Evolutionary conservation across 2,329 filamentous ascomycete genomes (phyloP).

Genomic region (Leptographium galeiforme): DNA sequence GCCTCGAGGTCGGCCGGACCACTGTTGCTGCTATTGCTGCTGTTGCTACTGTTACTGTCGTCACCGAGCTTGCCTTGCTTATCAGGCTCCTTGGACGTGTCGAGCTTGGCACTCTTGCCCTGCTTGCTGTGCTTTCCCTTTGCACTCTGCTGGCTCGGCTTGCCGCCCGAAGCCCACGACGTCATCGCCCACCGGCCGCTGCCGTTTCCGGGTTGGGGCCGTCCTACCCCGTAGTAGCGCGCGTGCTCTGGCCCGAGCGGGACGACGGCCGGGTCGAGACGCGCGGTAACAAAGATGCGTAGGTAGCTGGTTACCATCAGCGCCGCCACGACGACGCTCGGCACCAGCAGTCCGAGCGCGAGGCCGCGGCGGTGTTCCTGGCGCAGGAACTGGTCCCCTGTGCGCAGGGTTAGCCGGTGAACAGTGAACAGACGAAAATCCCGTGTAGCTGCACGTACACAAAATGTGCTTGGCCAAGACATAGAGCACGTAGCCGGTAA

Average conservation of each 20-base stretch:
- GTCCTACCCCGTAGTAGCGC: slow-evolving; percentile 4
- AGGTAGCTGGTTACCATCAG: slow-evolving; percentile 55
- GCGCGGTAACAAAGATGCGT: slow-evolving; percentile 55
- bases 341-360: slow-evolving; percentile 49
- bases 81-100: background rate
- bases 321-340: slow-evolving; percentile 61
- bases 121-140: too few species aligned
- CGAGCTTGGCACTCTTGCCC: too few species aligned
- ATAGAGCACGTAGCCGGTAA: slow-evolving; percentile 59
- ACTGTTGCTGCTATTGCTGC: background rate
- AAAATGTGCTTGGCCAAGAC: slow-evolving; percentile 54
- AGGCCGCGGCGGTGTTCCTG: slow-evolving; percentile 33
- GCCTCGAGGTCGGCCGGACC: slow-evolving; percentile 13
- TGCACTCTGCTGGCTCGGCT: too few species aligned
- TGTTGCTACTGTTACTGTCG: background rate
- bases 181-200: background rate
- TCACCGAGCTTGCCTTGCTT: background rate
- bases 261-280: slow-evolving; percentile 59
- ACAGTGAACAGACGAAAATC: background rate
- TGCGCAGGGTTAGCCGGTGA: slow-evolving; percentile 2
- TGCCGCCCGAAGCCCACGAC: too few species aligned
- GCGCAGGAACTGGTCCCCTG: slow-evolving; percentile 59
- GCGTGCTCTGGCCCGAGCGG: slow-evolving; percentile 40
- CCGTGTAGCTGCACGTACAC: slow-evolving; percentile 33
- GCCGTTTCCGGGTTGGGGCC: background rate